These are phyloP conservation scores for Lipomyces sp. DNA, from an alignment of 805 yeast genomes.

Conservation along the genomic window DNA sequence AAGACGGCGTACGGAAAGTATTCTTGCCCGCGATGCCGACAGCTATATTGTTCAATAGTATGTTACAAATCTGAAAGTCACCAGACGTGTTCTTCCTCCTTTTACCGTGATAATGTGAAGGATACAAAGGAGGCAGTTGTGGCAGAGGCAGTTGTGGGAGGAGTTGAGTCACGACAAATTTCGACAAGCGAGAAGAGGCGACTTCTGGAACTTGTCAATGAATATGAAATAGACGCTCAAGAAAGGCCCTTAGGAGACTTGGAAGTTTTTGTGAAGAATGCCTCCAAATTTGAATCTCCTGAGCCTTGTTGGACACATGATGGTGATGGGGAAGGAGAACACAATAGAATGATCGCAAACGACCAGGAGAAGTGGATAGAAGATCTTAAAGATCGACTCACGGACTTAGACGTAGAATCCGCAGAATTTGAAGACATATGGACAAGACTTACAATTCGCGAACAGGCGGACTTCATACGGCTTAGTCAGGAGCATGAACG, in stretches of 20 bases:
- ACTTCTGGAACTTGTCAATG: constrained; percentile 29
- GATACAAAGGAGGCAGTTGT: background rate
- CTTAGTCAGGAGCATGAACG: constrained; percentile 16
- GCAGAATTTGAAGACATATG: constrained; percentile 35
- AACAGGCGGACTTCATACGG: constrained; percentile 35
- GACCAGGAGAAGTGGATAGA: constrained; percentile 18
- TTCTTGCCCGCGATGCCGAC: constrained; percentile 31
- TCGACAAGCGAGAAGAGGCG: constrained; percentile 18
- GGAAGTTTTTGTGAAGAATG: constrained; percentile 6
- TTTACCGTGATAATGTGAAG: constrained; percentile 19
- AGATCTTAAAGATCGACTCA: constrained; percentile 28
- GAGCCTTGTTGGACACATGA: background rate
- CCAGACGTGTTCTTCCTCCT: constrained; percentile 19
- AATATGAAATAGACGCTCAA: constrained; percentile 31
- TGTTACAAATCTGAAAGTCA: constrained; percentile 26
- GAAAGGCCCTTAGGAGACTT: constrained; percentile 31
- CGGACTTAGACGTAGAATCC: constrained; percentile 27
- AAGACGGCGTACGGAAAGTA: constrained; percentile 22
- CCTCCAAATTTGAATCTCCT: background rate
- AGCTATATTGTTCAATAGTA: constrained; percentile 28
- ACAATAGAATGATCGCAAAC: constrained; percentile 5
- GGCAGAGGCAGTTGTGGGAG: no score
- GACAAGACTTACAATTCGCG: constrained; percentile 28
- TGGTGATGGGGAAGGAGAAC: constrained; percentile 15
- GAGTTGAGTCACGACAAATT: constrained; percentile 1